Base-by-base conservation (phyloP, 2,329 filamentous ascomycete genomes). In the Dactylellina drechsleri region DNA sequence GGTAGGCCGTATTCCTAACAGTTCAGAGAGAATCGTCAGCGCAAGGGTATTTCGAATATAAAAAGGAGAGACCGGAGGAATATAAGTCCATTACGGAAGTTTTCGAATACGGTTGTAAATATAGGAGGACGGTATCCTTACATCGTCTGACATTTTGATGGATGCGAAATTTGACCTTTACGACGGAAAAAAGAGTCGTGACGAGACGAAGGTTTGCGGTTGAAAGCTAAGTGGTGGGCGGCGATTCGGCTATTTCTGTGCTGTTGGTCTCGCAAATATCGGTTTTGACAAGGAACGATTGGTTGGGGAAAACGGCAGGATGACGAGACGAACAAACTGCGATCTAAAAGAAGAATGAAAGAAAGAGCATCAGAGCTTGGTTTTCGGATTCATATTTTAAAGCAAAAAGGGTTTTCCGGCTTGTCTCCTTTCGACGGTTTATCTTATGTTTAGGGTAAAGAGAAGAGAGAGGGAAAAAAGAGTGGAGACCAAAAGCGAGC, bases 111-210 rank as follows among this genome's bases (percentile, higher is more conserved):
- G 47, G 47, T 20, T 20, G 12, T 13, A 10, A 8, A 36, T 36
- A 8, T 2, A 36, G 15, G 10, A 40, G 36, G 13, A 15, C 16
- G 2, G 18, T 8, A 31, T 15, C 10, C 71, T 68, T 68, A 75
- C 71, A 8, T 65, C 64, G 57, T 67, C 71, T 26, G 71, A 75
- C 71, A 75, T 75, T 6, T 68, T 68, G 23, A n/a, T 10, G 26
- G 20, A 18, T 28, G 31, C 31, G 31, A 36, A 36, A 36, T 6
- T 59, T 31, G 7, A 18, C 15, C 2, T 47, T 6, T 36, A 10
- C 41, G 20, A 20, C 41, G 18, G 23, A 7, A 47, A 45, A 47
- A 53, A 45, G 18, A 45, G 31, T 36, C 31, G 31, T 7, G 31
- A 53, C 2, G 36, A 65, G 45, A 50, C 16, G 20, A n/a, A 15